These are phyloP conservation scores for Pythium sukuiense DNA, from an alignment of 352 stramenopile genomes.

Conservation along the genomic window DNA sequence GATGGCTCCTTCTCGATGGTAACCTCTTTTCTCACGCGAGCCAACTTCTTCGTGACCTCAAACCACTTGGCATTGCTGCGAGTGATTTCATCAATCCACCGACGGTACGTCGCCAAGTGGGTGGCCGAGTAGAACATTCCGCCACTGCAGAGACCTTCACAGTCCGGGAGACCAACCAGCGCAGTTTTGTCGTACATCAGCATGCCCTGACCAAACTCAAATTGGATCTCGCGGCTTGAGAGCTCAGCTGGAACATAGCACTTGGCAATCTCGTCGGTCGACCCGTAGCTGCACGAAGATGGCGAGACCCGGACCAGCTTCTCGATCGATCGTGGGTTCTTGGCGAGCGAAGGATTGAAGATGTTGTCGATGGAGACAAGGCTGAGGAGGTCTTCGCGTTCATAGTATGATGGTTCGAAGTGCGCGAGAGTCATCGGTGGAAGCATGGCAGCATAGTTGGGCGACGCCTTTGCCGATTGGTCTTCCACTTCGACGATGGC, in stretches of 20 bases:
- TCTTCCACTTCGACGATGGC: slow-evolving; percentile 26
- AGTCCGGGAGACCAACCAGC: slow-evolving; percentile 27
- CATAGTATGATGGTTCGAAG: slow-evolving; percentile 17
- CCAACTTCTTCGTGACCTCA: neutral
- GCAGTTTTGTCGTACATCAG: slow-evolving; percentile 14
- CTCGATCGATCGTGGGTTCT: slow-evolving; percentile 16
- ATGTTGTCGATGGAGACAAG: slow-evolving; percentile 29
- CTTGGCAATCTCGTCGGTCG: slow-evolving; percentile 13
- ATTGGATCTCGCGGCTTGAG: slow-evolving; percentile 6
- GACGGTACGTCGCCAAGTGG: slow-evolving; percentile 10
- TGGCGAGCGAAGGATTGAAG: slow-evolving; percentile 25
- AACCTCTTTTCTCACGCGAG: neutral
- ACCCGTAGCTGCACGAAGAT: slow-evolving; percentile 22
- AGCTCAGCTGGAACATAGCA: slow-evolving; percentile 24
- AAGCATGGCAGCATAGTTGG: slow-evolving; percentile 7
- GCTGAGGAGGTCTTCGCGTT: slow-evolving; percentile 14
- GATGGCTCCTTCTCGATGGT: slow-evolving; percentile 15
- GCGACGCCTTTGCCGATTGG: neutral
- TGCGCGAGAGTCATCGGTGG: slow-evolving; percentile 5
- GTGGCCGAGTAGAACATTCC: slow-evolving; percentile 33
- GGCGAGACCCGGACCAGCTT: slow-evolving; percentile 25
- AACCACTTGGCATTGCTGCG: slow-evolving; percentile 7
- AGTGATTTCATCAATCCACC: slow-evolving; percentile 28
- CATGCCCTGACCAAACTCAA: slow-evolving; percentile 28
- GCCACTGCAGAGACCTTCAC: slow-evolving; percentile 27